Conservation (phyloP, 495 filamentous ascomycete genomes). For the Gamarada debralockiae region DNA sequence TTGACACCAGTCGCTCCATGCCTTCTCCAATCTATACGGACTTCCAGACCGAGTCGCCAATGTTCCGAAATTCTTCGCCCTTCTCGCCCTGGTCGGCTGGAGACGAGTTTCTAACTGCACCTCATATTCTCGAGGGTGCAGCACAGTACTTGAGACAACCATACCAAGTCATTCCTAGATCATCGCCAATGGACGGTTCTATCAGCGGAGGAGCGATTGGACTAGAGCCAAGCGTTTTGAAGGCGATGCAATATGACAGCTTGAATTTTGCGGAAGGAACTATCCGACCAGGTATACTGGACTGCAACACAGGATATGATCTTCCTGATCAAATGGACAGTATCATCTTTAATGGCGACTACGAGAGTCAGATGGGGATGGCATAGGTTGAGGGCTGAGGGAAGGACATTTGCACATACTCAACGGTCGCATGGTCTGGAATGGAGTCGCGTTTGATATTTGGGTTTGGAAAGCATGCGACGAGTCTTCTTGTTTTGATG, state of each 20-base stretch:
- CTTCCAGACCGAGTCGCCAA: conserved; percentile 19
- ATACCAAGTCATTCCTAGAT: conserved; percentile 1
- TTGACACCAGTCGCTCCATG: conserved; percentile 17
- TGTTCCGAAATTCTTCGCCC: conserved; percentile 18
- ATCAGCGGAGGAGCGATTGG: neutral
- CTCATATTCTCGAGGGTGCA: conserved; percentile 17
- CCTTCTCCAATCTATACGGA: conserved; percentile 20
- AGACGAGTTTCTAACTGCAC: conserved; percentile 20
- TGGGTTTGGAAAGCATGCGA: neutral
- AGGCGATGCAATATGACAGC: conserved; percentile 17
- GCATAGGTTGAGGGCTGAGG: conserved; percentile 1
- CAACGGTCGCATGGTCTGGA: neutral
- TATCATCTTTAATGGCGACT: conserved; percentile 12
- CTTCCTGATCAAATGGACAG: conserved; percentile 18
- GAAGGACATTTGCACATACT: neutral
- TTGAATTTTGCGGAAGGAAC: conserved; percentile 19
- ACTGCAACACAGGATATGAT: conserved; percentile 14
- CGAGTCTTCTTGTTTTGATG: conserved; percentile 1
- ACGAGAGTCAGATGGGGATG: conserved; percentile 8
- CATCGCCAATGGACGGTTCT: conserved; percentile 1
- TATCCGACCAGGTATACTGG: conserved; percentile 22
- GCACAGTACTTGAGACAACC: conserved; percentile 16
- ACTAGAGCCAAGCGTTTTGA: conserved; percentile 9
- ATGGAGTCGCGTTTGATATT: neutral
- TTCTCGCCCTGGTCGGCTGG: conserved; percentile 19